A percentile compares a stretch with the other conserved stretches of the same genome.
These are phyloP conservation scores for Trapa bicornis DNA, from an alignment of 345 rosid genomes.

Conservation along the genomic window DNA sequence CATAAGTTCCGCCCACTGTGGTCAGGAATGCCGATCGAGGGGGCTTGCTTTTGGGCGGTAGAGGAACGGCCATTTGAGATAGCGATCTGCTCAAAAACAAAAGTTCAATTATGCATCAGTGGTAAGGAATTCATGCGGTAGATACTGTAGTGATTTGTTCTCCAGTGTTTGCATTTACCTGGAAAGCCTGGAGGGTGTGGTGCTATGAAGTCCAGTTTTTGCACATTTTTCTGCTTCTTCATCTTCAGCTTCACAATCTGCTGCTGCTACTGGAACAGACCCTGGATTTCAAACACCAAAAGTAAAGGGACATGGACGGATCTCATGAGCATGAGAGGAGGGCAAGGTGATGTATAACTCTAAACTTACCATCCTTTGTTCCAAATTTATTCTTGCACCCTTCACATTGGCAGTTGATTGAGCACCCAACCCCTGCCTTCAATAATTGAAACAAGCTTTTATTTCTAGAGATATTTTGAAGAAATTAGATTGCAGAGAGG, in stretches of 20 bases:
- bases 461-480: background rate
- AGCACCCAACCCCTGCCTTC: slow-evolving; percentile 97
- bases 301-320: background rate
- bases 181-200: slow-evolving; percentile 53
- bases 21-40: slow-evolving; percentile 31
- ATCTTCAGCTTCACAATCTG: slow-evolving; percentile 39
- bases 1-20: slow-evolving; percentile 33
- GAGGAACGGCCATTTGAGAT: slow-evolving; percentile 59
- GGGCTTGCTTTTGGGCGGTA: slow-evolving; percentile 47
- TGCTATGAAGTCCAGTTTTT: slow-evolving; percentile 26
- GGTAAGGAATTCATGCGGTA: background rate
- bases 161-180: slow-evolving; percentile 26
- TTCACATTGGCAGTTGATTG: slow-evolving; percentile 92
- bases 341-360: background rate
- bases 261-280: slow-evolving; percentile 26
- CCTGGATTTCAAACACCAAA: slow-evolving; percentile 24
- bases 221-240: slow-evolving; percentile 53
- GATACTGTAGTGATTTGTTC: background rate
- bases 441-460: slow-evolving; percentile 7
- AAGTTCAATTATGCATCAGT: background rate
- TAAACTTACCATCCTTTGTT: slow-evolving; percentile 72
- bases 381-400: slow-evolving; percentile 96
- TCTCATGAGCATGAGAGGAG: background rate
- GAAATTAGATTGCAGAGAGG: background rate
- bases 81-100: slow-evolving; percentile 27